Evolutionary conservation across 768 basidiomycete species (phyloP), one percentile per base, ranked within the genome.

Genomic region (Hygrophoropsis aurantiaca): DNA sequence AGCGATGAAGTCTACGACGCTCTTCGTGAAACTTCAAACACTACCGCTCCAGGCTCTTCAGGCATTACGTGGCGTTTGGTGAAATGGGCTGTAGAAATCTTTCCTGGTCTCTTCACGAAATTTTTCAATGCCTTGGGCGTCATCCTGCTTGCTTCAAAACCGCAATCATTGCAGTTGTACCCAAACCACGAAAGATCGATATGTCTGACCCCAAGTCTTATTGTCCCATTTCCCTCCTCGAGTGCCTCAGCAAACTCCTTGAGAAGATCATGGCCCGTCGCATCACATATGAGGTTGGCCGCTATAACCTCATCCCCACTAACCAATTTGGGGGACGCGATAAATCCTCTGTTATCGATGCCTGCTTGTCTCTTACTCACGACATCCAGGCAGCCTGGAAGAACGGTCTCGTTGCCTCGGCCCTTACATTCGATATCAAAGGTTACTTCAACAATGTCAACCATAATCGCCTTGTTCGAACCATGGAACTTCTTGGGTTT

Each of bases 181-280:
- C 52, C 5, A 74, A 74, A 58, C 65, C 66, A 0, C 53, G 59
- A 23, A 74, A 74, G 46, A 58, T 62, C 0, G 62, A 71, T 55
- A 71, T 72, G 54, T 60, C 64, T 0, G 56, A 63, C 40, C 64
- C 67, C 0, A 39, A 60, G 7, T 61, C 72, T 1, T 73, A 71
- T 55, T 41, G 62, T 0, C 65, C 64, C 0, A 71, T 72, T 21
- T 58, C 56, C 9, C 62, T 71, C 10, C 58, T 70, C 0, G 66
- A 71, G 33, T 65, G 62, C 44, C 42, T 70, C 1, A 65, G 69
- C 2, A 72, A 73, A 34, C 40, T 68, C 0, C 48, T 67, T 0
- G 65, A 70, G 34, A 52, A 52, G 9, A 53, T 73, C 3, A 49
- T 62, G 0, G 65, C 65, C 2, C 19, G 47, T 0, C 44, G 59